Evolutionary conservation across 345 rosid genomes (phyloP).

Genomic region (Isatis tinctoria): DNA sequence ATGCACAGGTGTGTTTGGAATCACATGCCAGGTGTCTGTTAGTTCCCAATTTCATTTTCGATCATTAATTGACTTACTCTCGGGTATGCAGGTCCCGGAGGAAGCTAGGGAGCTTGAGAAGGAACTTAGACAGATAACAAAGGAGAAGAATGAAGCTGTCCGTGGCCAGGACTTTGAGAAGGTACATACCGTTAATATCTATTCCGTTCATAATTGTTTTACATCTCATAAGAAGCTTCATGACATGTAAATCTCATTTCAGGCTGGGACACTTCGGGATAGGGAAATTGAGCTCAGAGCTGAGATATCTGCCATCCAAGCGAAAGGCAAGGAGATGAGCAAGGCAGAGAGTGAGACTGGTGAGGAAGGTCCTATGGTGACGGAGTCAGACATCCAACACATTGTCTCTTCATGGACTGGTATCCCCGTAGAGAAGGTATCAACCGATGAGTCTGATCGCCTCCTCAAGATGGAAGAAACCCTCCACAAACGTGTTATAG

Average conservation of each 20-base stretch:
- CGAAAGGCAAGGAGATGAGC: constrained; percentile 92
- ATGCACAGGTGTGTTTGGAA: constrained; percentile 34
- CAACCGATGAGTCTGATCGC: constrained; percentile 84
- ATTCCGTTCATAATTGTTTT: neutral
- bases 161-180: constrained; percentile 94
- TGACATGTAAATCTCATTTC: constrained; percentile 20
- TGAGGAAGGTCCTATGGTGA: constrained; percentile 77
- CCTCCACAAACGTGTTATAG: constrained; percentile 82
- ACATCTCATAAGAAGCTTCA: neutral
- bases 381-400: constrained; percentile 87
- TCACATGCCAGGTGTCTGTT: neutral
- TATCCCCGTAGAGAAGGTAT: constrained; percentile 94
- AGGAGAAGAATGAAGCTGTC: constrained; percentile 96
- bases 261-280: constrained; percentile 95
- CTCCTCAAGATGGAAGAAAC: constrained; percentile 95
- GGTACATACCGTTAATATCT: constrained; percentile 36
- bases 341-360: constrained; percentile 92
- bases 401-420: constrained; percentile 95
- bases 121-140: constrained; percentile 87
- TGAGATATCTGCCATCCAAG: constrained; percentile 75
- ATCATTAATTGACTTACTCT: constrained; percentile 10
- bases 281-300: constrained; percentile 95
- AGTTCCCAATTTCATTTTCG: neutral
- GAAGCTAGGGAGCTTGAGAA: constrained; percentile 97
- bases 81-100: constrained; percentile 71